Evolutionary conservation across 108 stramenopile genomes (phyloP).

Genomic region (Nitzschia putrida): DNA sequence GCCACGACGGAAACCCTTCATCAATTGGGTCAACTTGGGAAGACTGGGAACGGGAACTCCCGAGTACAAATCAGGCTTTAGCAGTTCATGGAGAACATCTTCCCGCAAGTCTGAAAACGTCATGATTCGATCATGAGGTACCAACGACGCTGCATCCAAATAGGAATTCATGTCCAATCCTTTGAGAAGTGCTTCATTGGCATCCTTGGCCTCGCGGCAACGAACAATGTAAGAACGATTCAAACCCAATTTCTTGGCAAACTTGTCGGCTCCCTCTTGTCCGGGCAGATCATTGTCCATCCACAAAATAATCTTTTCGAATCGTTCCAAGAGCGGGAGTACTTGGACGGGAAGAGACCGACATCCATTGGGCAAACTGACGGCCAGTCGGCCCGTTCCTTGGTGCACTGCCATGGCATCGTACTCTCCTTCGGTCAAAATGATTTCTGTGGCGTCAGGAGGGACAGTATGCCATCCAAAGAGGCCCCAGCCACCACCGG

Average conservation of each 20-base stretch:
- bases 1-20: constrained; percentile 93
- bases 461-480: constrained; percentile 95
- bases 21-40: constrained; percentile 78
- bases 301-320: constrained; percentile 92
- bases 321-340: constrained; percentile 89
- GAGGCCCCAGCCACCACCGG: constrained; percentile 91
- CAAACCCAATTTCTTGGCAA: constrained; percentile 88
- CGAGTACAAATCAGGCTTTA: constrained; percentile 73
- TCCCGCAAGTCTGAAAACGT: constrained; percentile 73
- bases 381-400: constrained; percentile 82
- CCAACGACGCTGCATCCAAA: constrained; percentile 56
- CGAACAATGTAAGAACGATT: constrained; percentile 73
- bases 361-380: constrained; percentile 93
- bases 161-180: constrained; percentile 68
- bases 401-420: constrained; percentile 98
- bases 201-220: constrained; percentile 85
- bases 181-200: constrained; percentile 91
- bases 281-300: constrained; percentile 95
- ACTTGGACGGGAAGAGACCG: constrained; percentile 85
- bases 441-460: constrained; percentile 63
- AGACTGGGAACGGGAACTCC: constrained; percentile 72
- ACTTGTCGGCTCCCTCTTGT: constrained; percentile 82
- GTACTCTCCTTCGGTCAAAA: constrained; percentile 97
- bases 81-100: constrained; percentile 80
- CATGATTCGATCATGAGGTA: constrained; percentile 80